Percentiles rank a stretch among this genome's conserved stretches.
These are phyloP conservation scores for Glonium stellatum DNA, from an alignment of 495 filamentous ascomycete genomes.

Conservation along the genomic window DNA sequence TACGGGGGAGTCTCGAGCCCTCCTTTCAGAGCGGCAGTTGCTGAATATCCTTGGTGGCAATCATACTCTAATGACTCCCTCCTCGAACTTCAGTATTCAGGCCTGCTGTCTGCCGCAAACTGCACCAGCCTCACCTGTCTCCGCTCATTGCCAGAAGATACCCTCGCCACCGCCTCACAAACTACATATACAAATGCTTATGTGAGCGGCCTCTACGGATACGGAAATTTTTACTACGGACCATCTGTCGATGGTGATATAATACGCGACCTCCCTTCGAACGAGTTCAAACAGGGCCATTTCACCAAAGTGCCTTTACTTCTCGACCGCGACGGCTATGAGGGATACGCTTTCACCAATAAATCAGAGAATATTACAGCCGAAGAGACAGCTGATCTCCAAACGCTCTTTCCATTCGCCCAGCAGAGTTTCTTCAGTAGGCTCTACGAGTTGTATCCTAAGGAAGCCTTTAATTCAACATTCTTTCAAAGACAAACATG, in stretches of 20 bases:
- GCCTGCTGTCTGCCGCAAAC: constrained; percentile 19
- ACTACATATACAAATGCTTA: neutral
- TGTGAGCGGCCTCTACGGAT: constrained; percentile 2
- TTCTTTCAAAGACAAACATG: constrained; percentile 24
- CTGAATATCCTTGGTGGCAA: constrained; percentile 25
- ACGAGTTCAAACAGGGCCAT: constrained; percentile 28
- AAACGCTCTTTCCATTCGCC: neutral
- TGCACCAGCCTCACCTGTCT: constrained; percentile 2
- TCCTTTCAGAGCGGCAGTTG: constrained; percentile 27
- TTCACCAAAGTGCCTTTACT: constrained; percentile 24
- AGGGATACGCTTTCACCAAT: constrained; percentile 23
- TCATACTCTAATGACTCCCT: constrained; percentile 23
- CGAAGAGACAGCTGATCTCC: neutral
- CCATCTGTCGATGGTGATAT: constrained; percentile 16
- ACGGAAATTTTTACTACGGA: constrained; percentile 27
- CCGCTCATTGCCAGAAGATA: neutral
- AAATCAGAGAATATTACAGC: constrained; percentile 7
- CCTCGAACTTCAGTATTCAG: constrained; percentile 22
- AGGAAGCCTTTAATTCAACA: constrained; percentile 16
- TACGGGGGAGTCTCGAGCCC: constrained; percentile 21
- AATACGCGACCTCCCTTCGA: constrained; percentile 24
- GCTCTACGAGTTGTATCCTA: constrained; percentile 1
- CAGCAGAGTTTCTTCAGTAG: neutral
- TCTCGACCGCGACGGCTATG: constrained; percentile 20
- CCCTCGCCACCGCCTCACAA: neutral